Evolutionary conservation across 2,329 filamentous ascomycete species (phyloP).

Genomic region (Gyromitra esculenta): DNA sequence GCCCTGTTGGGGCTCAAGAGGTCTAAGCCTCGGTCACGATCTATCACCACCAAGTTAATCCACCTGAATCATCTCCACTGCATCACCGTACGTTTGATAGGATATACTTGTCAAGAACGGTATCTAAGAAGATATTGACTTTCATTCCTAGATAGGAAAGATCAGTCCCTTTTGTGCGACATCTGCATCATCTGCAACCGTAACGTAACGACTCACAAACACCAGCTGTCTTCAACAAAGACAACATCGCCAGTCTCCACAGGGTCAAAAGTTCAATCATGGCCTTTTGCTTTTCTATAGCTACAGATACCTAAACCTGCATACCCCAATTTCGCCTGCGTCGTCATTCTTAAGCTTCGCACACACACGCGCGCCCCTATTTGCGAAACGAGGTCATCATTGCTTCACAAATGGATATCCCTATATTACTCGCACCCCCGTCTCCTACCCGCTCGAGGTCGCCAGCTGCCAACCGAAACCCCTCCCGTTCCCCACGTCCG

Average conservation of each 20-base stretch:
- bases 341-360: not conserved
- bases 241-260: constrained; percentile 1
- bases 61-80: too few species aligned
- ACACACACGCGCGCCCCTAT: not conserved
- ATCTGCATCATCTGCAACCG: not conserved
- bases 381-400: not conserved
- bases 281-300: not conserved
- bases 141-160: not conserved
- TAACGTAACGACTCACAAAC: not conserved
- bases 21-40: too few species aligned
- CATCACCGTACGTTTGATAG: too few species aligned
- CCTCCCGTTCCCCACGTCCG: constrained; percentile 47
- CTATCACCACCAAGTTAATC: not conserved
- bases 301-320: not conserved
- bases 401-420: constrained; percentile 22
- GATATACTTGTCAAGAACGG: not conserved
- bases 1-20: too few species aligned
- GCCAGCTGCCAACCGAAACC: constrained; percentile 38
- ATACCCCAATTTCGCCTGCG: not conserved
- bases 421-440: constrained; percentile 33
- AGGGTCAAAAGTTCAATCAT: not conserved
- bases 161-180: not conserved
- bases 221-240: constrained; percentile 3
- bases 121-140: not conserved
- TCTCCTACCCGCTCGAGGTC: constrained; percentile 40